phyloP scores from a whole-genome alignment of 345 rosid species.

The Leavenworthia alabamica region DNA sequence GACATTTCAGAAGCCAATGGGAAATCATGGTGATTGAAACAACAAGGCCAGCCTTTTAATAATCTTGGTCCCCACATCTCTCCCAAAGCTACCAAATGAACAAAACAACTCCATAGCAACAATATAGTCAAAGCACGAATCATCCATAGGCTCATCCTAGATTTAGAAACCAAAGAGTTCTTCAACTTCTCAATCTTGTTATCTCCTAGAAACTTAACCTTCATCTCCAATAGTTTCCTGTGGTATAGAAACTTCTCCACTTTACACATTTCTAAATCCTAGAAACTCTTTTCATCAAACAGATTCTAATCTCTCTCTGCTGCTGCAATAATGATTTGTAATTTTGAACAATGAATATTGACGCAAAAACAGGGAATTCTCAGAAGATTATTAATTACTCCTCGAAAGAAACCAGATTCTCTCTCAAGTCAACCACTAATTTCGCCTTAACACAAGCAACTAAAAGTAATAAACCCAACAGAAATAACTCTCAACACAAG shows the following conservation, averaged over 20 bases:
- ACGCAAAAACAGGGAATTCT: constrained; percentile 25
- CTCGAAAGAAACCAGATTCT: constrained; percentile 16
- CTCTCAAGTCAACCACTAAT: constrained; percentile 20
- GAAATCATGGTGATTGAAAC: constrained; percentile 44
- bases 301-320: not conserved
- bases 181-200: constrained; percentile 49
- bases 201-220: constrained; percentile 44
- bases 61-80: constrained; percentile 87
- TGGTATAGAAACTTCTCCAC: constrained; percentile 25
- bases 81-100: constrained; percentile 82
- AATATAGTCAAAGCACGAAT: constrained; percentile 81
- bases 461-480: not conserved
- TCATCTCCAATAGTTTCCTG: constrained; percentile 32
- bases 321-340: not conserved
- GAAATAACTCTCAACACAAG: not conserved
- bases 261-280: constrained; percentile 24
- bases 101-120: constrained; percentile 90
- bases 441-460: not conserved
- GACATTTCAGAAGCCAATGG: constrained; percentile 35
- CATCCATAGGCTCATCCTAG: constrained; percentile 81
- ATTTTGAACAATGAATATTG: not conserved
- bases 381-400: constrained; percentile 23
- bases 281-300: constrained; percentile 24
- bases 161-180: constrained; percentile 33
- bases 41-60: constrained; percentile 85